phyloP scores from a whole-genome alignment of 2,329 filamentous ascomycete species.

The Plenodomus tracheiphilus region DNA sequence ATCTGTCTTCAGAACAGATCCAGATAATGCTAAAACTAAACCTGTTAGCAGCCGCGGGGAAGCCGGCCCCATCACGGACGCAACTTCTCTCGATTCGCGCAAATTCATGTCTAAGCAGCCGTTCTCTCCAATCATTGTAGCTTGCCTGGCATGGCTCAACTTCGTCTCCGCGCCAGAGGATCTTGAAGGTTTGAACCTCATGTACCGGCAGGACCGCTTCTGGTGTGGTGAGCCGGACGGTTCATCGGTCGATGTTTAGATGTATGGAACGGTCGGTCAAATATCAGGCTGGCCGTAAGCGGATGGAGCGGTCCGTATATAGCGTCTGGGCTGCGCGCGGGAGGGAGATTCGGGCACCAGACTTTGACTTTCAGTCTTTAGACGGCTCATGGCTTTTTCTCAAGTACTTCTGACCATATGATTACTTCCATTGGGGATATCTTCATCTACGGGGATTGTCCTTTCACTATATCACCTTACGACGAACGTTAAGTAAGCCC shows the following conservation, averaged over 20 bases:
- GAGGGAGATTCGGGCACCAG: background rate
- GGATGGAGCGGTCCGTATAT: constrained; percentile 7
- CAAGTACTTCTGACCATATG: background rate
- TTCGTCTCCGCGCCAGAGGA: constrained; percentile 12
- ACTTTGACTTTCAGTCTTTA: background rate
- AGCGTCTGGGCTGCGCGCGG: constrained; percentile 4
- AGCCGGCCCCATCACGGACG: constrained; percentile 2
- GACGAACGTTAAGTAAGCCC: background rate
- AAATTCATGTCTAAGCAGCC: constrained; percentile 2
- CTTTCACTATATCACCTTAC: background rate
- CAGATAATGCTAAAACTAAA: constrained; percentile 1
- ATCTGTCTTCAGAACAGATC: background rate
- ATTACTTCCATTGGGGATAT: background rate
- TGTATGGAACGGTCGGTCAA: background rate
- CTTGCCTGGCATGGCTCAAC: constrained; percentile 7
- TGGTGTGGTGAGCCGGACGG: background rate
- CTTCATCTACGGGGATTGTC: background rate
- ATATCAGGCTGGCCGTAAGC: background rate
- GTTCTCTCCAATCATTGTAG: background rate
- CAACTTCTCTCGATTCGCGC: background rate
- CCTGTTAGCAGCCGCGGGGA: constrained; percentile 1
- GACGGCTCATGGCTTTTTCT: background rate
- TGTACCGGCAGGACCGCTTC: background rate
- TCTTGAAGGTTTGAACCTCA: constrained; percentile 8
- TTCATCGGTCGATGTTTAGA: background rate